phyloP scores from a whole-genome alignment of 2,329 filamentous ascomycete species.

The Ophiostoma piceae region DNA sequence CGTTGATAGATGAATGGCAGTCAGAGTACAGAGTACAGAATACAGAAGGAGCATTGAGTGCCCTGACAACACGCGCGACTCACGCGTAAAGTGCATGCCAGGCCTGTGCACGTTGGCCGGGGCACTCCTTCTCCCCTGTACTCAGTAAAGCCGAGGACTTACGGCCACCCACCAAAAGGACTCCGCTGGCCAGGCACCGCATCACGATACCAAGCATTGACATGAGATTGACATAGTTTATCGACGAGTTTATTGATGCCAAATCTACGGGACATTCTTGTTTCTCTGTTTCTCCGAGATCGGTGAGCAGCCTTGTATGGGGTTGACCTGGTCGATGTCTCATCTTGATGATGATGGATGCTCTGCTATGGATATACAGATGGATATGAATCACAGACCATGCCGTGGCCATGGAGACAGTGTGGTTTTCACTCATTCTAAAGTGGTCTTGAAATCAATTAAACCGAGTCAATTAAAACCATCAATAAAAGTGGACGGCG shows the following conservation, averaged over 20 bases:
- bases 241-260: neutral
- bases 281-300: constrained; percentile 10
- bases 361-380: neutral
- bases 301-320: constrained; percentile 4
- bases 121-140: neutral
- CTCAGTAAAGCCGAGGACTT: constrained; percentile 20
- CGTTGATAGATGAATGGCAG: neutral
- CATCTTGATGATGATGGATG: neutral
- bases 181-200: constrained; percentile 10
- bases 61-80: neutral
- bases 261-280: neutral
- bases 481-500: neutral
- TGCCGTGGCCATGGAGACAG: constrained; percentile 5
- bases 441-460: neutral
- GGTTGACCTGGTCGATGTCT: neutral
- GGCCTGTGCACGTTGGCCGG: constrained; percentile 15
- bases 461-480: neutral
- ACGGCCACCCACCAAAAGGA: constrained; percentile 4
- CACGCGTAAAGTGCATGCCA: constrained; percentile 16
- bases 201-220: neutral
- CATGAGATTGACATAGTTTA: too few relatives aligned
- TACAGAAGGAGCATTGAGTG: neutral
- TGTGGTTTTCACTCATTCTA: neutral
- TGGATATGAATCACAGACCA: neutral
- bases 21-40: neutral